Evolutionary conservation across 2,329 filamentous ascomycete genomes (phyloP).

Genomic region (Ilyonectria sp.): DNA sequence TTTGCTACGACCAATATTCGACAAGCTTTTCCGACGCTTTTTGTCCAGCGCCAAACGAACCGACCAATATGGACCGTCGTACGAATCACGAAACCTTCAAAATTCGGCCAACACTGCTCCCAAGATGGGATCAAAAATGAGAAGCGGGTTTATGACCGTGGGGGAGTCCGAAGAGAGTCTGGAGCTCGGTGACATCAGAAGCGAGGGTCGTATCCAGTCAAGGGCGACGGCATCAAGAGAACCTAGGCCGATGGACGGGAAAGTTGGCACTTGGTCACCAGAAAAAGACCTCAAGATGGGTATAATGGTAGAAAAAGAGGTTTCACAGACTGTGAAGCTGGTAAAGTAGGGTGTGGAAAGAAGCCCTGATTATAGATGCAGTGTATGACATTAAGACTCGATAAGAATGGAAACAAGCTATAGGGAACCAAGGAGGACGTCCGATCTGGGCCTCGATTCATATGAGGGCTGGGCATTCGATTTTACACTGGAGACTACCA

Average conservation of each 20-base stretch:
- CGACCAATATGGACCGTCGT: constrained; percentile 6
- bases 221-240: constrained; percentile 5
- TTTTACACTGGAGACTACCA: background rate
- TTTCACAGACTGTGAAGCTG: constrained; percentile 24
- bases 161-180: constrained; percentile 27
- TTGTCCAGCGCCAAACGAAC: constrained; percentile 27
- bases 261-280: background rate
- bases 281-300: constrained; percentile 4
- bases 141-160: constrained; percentile 24
- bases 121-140: constrained; percentile 10
- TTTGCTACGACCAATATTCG: constrained; percentile 44
- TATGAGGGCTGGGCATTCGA: constrained; percentile 5
- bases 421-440: background rate
- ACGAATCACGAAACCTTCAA: constrained; percentile 12
- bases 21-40: constrained; percentile 40
- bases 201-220: constrained; percentile 13
- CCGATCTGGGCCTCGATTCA: constrained; percentile 3
- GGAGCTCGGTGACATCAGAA: constrained; percentile 22
- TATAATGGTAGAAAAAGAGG: constrained; percentile 25
- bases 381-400: background rate
- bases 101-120: constrained; percentile 13
- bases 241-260: background rate
- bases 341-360: background rate
- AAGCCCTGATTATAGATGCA: background rate
- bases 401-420: background rate